These are phyloP conservation scores for Lolium perenne DNA, from an alignment of 176 grass and related monocot species.

Conservation along the genomic window DNA sequence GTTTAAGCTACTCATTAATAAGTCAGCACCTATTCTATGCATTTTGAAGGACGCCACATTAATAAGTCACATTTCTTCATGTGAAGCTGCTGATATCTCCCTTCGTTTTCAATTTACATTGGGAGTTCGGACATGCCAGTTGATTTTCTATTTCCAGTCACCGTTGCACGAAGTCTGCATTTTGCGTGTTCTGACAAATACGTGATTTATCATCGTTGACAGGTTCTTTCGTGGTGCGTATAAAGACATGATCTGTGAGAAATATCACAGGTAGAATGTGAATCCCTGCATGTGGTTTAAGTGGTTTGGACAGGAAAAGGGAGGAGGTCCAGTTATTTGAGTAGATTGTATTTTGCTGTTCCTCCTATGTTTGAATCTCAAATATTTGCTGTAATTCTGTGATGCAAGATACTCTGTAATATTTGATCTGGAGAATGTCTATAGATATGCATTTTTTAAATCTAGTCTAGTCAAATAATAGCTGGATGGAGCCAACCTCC, in stretches of 20 bases:
- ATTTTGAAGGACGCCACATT: background rate
- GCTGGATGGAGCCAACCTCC: background rate
- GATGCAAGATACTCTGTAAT: constrained; percentile 9
- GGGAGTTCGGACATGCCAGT: background rate
- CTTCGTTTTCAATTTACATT: no score
- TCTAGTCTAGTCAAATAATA: background rate
- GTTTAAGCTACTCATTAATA: background rate
- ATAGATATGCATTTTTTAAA: background rate
- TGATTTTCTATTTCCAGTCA: background rate
- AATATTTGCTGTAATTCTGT: constrained; percentile 2
- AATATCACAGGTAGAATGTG: constrained; percentile 21
- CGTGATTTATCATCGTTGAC: constrained; percentile 20
- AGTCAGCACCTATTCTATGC: constrained; percentile 2
- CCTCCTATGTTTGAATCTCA: background rate
- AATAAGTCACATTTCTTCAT: no score
- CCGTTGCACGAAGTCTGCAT: background rate
- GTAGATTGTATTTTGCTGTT: constrained; percentile 9
- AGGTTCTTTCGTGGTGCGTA: constrained; percentile 80
- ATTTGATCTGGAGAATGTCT: background rate
- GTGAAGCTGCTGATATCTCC: no score
- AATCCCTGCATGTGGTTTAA: constrained; percentile 23
- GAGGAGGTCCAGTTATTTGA: background rate
- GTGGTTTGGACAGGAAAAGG: background rate
- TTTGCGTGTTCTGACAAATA: constrained; percentile 27
- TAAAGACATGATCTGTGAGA: constrained; percentile 59